These are phyloP conservation scores for Exidia glandulosa DNA, from an alignment of 768 basidiomycete species.

Conservation along the genomic window DNA sequence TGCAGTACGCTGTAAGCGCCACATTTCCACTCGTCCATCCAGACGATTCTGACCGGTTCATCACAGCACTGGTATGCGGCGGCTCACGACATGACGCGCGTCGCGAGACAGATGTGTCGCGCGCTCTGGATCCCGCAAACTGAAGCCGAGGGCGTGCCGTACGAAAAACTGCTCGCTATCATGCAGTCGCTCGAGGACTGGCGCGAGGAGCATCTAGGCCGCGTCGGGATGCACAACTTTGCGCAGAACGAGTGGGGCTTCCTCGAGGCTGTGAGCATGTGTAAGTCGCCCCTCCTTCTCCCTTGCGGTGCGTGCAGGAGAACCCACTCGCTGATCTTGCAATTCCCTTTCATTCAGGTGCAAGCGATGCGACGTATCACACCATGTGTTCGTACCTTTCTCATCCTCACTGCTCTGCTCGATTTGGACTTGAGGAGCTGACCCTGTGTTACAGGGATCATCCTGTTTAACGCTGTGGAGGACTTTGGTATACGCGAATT, in stretches of 20 bases:
- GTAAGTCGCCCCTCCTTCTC: slow-evolving; percentile 22
- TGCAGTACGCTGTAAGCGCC: slow-evolving; percentile 3
- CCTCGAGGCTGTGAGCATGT: slow-evolving; percentile 58
- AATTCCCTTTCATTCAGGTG: slow-evolving; percentile 40
- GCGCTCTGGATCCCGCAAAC: slow-evolving; percentile 72
- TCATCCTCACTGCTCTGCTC: not conserved
- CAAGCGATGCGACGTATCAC: slow-evolving; percentile 84
- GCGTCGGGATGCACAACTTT: slow-evolving; percentile 78
- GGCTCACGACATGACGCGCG: slow-evolving; percentile 71
- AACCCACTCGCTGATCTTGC: not conserved
- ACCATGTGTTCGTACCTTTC: slow-evolving; percentile 47
- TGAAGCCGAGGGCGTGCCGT: slow-evolving; percentile 66
- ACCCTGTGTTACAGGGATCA: slow-evolving; percentile 32
- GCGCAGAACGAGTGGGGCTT: slow-evolving; percentile 88
- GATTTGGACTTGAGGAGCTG: not conserved
- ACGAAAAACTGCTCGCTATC: slow-evolving; percentile 48
- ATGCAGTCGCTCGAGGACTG: slow-evolving; percentile 52
- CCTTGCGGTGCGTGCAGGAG: not conserved
- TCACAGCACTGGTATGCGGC: slow-evolving; percentile 72
- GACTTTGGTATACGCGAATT: slow-evolving; percentile 76
- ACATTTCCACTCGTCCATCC: not conserved
- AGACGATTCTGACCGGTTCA: not conserved
- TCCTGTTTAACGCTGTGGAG: slow-evolving; percentile 68
- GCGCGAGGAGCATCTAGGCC: slow-evolving; percentile 63
- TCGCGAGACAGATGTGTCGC: slow-evolving; percentile 70